Evolutionary conservation across 2,329 filamentous ascomycete species (phyloP), one percentile per base, ranked within the genome.

Genomic region (Fusarium annulatum): DNA sequence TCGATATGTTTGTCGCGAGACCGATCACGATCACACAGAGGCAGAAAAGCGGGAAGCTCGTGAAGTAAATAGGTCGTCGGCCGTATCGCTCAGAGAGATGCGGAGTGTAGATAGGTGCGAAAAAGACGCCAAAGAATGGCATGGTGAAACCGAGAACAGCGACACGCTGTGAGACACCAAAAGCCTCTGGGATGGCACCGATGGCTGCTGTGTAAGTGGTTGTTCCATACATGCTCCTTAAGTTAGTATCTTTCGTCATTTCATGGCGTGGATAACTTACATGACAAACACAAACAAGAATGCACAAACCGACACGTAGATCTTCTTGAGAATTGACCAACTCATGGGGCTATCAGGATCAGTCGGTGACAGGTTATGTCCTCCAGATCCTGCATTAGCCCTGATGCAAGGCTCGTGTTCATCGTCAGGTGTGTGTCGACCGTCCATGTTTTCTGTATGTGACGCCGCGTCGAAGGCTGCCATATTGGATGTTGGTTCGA

Each of bases 261-360:
- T 14, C 7, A 1, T 4, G 3, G 9, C 4, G 3, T 9, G 21
- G 21, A 16, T 11, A 21, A n/a, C 21, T 55, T 34, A 61, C 57
- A 61, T 41, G 14, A 61, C 57, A 41, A 61, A 55, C 2, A 41
- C 46, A 55, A 61, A 61, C 1, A 42, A 41, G 57, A 61, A 61
- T 26, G 57, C 10, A 10, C 34, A 39, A 8, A 28, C 46, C 5
- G 57, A 61, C 1, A 26, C 46, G 46, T 61, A 61, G 14, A n/a
- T 6, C 15, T 55, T 61, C n/a, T 61, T 61, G n/a, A 61, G 36
- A 21, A 55, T 3, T 18, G 57, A 16, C 57, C 57, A 61, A 5
- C 46, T 61, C 46, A 61, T 61, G 2, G 57, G 57, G 26, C 57
- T 61, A n/a, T 61, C 57, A 9, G 57, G 46, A 34, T 61, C 57